Base-by-base conservation (phyloP, 2,329 filamentous ascomycete genomes). In the Diplodia intermedia region DNA sequence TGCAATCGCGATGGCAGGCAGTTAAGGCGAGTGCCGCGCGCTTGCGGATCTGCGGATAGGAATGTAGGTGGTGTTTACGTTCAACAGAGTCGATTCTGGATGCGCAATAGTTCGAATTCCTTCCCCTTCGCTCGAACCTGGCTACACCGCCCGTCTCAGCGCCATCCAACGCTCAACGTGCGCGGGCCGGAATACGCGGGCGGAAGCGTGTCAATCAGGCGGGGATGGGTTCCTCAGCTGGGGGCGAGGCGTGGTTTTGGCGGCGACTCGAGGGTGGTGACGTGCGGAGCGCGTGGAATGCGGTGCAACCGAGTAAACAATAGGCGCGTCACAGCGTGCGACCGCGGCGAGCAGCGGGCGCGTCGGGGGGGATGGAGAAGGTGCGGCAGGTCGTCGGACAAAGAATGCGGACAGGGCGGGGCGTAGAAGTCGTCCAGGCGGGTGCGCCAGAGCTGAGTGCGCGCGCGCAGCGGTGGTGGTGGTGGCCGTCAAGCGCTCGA, bases 301-400 rank as follows among this genome's bases (percentile, higher is more conserved):
- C 60, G 38, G 56, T 63, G 66, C 56, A 49, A 63, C 50, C 57
- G 50, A 56, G 66, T 68, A 68, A 68, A 68, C 66, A 68, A 68
- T 68, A 53, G 56, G 66, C 66, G 66, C 66, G 66, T 68, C 56
- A 53, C 52, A 40, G 31, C 47, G 43, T 63, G 60, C 60, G 60
- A 63, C 60, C 43, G 43, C 26, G 53, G 38, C 33, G 50, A 23
- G 65, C 53, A 54, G 29, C 40, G 65, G 65, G 53, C 53, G 53
- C 65, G 66, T 57, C 52, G 55, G 57, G 18, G 57, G 26, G 38
- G 66, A 36, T 7, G 26, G 49, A 31, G 20, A 36, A 49, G 54
- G 33, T 33, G 40, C 52, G 65, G 55, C 29, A n/a, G 54, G 40
- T 36, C 20, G 47, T 54, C 31, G 65, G 55, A 52, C 55, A 61